Percentiles rank a stretch among this genome's conserved stretches.
These are phyloP conservation scores for Colletotrichum higginsianum DNA, from an alignment of 2,329 filamentous ascomycete species.

Conservation along the genomic window DNA sequence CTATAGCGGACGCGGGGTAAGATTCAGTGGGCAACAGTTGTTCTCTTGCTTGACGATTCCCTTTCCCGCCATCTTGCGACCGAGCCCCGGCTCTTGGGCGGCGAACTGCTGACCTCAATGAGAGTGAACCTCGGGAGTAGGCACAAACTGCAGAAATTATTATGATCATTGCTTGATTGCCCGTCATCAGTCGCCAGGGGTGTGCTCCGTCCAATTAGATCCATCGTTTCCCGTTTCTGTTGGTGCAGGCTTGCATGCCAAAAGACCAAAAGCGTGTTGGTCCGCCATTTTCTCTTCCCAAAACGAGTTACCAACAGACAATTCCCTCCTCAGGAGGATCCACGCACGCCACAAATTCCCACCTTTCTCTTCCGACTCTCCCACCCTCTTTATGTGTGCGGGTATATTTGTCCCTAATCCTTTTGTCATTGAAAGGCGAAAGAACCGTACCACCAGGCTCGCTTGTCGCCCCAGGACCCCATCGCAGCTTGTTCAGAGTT, in stretches of 20 bases:
- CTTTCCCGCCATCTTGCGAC: neutral
- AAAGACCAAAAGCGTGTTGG: neutral
- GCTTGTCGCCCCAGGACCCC: neutral
- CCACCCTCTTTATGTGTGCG: neutral
- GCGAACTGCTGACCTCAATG: neutral
- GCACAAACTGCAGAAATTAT: neutral
- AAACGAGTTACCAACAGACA: neutral
- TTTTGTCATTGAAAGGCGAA: neutral
- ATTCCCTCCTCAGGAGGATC: neutral
- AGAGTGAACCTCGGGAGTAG: neutral
- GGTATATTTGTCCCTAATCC: neutral
- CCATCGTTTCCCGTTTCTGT: neutral
- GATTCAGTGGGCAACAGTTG: neutral
- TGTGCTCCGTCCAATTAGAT: neutral
- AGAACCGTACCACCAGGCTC: neutral
- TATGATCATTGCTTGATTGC: neutral
- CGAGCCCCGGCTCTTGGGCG: no score
- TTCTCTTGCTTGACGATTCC: neutral
- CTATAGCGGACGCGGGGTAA: neutral
- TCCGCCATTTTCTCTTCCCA: neutral
- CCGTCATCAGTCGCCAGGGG: neutral
- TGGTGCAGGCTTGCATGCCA: slow-evolving; percentile 5
- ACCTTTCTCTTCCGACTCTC: neutral
- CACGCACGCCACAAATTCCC: neutral
- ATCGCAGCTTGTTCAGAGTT: neutral